A percentile compares a stretch with the other conserved stretches of the same genome.
Conservation (phyloP, 768 basidiomycete species). For the Trametes gibbosa region DNA sequence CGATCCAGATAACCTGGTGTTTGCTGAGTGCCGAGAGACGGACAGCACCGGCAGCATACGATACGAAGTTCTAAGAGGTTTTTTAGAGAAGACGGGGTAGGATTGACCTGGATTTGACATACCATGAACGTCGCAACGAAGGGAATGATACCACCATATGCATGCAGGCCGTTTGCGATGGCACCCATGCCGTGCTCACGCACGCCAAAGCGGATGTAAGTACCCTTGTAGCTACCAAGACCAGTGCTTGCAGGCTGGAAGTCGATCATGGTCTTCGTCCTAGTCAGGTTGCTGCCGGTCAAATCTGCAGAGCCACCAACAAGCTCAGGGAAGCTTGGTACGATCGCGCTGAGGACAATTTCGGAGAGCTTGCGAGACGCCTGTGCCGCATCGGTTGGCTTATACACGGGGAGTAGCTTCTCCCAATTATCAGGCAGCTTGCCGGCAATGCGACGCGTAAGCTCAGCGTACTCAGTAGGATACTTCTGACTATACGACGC, state of each 20-base stretch:
- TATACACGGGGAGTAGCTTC: slow-evolving; percentile 81
- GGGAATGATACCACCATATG: slow-evolving; percentile 90
- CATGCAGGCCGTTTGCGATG: slow-evolving; percentile 86
- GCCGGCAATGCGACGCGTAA: slow-evolving; percentile 80
- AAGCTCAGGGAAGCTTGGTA: slow-evolving; percentile 77
- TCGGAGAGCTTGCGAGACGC: slow-evolving; percentile 94
- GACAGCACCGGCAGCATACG: slow-evolving; percentile 91
- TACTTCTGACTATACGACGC: slow-evolving; percentile 71
- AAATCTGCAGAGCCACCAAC: slow-evolving; percentile 88
- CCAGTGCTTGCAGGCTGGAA: slow-evolving; percentile 90
- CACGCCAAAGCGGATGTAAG: slow-evolving; percentile 94
- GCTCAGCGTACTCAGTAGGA: slow-evolving; percentile 82
- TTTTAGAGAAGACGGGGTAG: slow-evolving; percentile 4
- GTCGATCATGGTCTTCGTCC: slow-evolving; percentile 80
- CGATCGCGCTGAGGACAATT: slow-evolving; percentile 76
- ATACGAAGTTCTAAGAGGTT: slow-evolving; percentile 78
- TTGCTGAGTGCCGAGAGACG: slow-evolving; percentile 85
- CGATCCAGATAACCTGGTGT: slow-evolving; percentile 92
- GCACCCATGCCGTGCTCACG: slow-evolving; percentile 98
- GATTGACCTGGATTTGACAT: slow-evolving; percentile 19
- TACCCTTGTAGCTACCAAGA: slow-evolving; percentile 80
- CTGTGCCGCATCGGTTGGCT: slow-evolving; percentile 75
- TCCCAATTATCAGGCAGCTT: slow-evolving; percentile 87
- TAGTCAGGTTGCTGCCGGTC: slow-evolving; percentile 90
- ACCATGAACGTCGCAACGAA: slow-evolving; percentile 92